Conservation (phyloP, 176 grass and related monocot species). For the Stipa capillata region DNA sequence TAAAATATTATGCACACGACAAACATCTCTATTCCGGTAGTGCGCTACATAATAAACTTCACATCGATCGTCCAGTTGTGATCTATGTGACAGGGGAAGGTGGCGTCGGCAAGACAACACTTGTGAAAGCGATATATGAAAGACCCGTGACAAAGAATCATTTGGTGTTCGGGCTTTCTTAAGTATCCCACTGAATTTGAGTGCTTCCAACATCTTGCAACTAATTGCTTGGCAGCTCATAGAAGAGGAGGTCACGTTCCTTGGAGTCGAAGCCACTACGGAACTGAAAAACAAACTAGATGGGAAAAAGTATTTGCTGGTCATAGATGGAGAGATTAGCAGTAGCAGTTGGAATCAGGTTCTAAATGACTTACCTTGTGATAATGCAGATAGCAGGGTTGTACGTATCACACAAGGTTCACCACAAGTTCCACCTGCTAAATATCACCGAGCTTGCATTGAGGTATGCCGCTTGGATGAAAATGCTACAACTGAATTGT, state of each 20-base stretch:
- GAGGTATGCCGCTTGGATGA: not conserved
- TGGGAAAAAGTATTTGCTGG: not conserved
- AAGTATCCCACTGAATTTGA: not conserved
- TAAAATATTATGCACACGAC: too few species aligned
- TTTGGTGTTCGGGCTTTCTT: not conserved
- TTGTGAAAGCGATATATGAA: not conserved
- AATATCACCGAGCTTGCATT: not conserved
- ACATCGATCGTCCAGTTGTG: not conserved
- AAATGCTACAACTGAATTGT: not conserved
- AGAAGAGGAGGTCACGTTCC: not conserved
- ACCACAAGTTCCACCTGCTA: not conserved
- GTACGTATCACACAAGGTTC: conserved; percentile 6
- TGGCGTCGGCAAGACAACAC: conserved; percentile 16
- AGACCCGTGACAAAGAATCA: not conserved
- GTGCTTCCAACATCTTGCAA: conserved; percentile 1
- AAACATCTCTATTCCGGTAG: too few species aligned
- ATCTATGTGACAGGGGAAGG: not conserved
- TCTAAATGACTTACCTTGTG: not conserved
- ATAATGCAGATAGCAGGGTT: not conserved
- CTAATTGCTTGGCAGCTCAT: not conserved
- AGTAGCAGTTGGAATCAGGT: conserved; percentile 1
- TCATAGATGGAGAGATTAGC: conserved; percentile 24
- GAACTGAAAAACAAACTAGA: not conserved
- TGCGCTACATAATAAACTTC: too few species aligned
- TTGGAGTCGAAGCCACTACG: accelerated